A percentile compares a stretch with the other conserved stretches of the same genome.
phyloP scores from a whole-genome alignment of 192 early-diverging fungal genomes.

The Globomyces pollinis-pini region DNA sequence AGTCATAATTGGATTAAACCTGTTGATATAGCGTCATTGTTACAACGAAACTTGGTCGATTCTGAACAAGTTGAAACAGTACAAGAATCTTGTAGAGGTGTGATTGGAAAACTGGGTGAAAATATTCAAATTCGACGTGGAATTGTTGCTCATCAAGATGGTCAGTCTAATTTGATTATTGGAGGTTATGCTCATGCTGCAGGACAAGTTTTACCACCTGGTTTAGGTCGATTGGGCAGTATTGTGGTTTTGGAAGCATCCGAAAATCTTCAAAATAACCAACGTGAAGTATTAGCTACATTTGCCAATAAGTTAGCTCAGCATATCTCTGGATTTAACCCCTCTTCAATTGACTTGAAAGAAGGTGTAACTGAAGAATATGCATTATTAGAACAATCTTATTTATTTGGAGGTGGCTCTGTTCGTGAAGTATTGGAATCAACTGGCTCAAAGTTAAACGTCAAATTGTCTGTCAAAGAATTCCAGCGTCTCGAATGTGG shows the following conservation, averaged over 20 bases:
- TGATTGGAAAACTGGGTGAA: slow-evolving; percentile 83
- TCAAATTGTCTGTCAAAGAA: slow-evolving; percentile 51
- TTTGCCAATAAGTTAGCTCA: slow-evolving; percentile 71
- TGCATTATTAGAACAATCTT: slow-evolving; percentile 65
- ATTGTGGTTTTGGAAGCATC: slow-evolving; percentile 56
- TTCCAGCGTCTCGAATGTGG: slow-evolving; percentile 76
- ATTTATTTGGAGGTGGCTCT: slow-evolving; percentile 68
- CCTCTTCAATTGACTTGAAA: slow-evolving; percentile 41
- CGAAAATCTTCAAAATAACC: background rate
- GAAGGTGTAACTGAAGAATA: slow-evolving; percentile 38
- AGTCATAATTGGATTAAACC: background rate
- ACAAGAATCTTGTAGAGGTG: slow-evolving; percentile 34
- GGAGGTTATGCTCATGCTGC: slow-evolving; percentile 71
- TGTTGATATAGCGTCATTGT: background rate
- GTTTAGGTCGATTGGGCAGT: slow-evolving; percentile 71
- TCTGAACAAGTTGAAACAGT: background rate
- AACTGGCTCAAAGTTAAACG: slow-evolving; percentile 12
- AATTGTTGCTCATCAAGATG: slow-evolving; percentile 32
- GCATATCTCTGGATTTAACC: slow-evolving; percentile 78
- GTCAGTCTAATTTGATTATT: background rate
- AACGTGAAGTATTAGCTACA: slow-evolving; percentile 35
- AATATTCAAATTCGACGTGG: slow-evolving; percentile 77
- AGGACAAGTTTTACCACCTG: slow-evolving; percentile 16
- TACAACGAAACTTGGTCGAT: background rate
- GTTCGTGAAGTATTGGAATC: slow-evolving; percentile 58